These are phyloP conservation scores for Datura wrightii DNA, from an alignment of 257 asterid species.

Conservation along the genomic window DNA sequence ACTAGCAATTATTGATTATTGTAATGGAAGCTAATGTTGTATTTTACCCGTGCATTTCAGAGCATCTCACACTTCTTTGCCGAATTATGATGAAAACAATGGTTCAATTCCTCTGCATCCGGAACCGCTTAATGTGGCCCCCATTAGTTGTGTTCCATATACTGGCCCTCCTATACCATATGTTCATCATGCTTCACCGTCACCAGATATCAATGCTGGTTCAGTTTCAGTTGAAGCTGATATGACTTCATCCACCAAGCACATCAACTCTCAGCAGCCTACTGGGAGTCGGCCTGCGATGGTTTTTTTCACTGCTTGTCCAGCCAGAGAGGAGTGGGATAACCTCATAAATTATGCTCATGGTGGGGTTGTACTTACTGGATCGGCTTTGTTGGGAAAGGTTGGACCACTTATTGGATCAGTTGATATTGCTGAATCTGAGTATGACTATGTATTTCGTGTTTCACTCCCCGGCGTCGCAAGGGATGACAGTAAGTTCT, in stretches of 20 bases:
- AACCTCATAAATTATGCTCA: conserved; percentile 40
- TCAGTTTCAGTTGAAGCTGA: conserved; percentile 28
- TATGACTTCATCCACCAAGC: background rate
- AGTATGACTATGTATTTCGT: conserved; percentile 50
- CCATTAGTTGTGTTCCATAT: conserved; percentile 49
- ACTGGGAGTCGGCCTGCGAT: conserved; percentile 47
- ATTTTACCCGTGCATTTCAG: conserved; percentile 34
- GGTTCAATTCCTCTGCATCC: conserved; percentile 39
- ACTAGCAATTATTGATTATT: background rate
- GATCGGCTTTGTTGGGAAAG: conserved; percentile 51
- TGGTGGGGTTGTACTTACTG: conserved; percentile 50
- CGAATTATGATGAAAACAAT: conserved; percentile 37
- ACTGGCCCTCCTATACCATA: conserved; percentile 42
- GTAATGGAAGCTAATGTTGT: background rate
- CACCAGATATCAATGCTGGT: conserved; percentile 27
- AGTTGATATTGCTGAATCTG: conserved; percentile 51
- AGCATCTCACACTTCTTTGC: conserved; percentile 39
- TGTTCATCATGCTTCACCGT: conserved; percentile 27
- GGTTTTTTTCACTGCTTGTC: conserved; percentile 44
- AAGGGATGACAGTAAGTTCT: conserved; percentile 49
- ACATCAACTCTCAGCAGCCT: conserved; percentile 14
- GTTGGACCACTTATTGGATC: conserved; percentile 53
- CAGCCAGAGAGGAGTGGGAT: conserved; percentile 52
- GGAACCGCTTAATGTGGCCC: conserved; percentile 41
- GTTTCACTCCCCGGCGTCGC: conserved; percentile 58